These are phyloP conservation scores for Ustilago xerochloae DNA, from an alignment of 1,284 basidiomycete genomes.

Conservation along the genomic window DNA sequence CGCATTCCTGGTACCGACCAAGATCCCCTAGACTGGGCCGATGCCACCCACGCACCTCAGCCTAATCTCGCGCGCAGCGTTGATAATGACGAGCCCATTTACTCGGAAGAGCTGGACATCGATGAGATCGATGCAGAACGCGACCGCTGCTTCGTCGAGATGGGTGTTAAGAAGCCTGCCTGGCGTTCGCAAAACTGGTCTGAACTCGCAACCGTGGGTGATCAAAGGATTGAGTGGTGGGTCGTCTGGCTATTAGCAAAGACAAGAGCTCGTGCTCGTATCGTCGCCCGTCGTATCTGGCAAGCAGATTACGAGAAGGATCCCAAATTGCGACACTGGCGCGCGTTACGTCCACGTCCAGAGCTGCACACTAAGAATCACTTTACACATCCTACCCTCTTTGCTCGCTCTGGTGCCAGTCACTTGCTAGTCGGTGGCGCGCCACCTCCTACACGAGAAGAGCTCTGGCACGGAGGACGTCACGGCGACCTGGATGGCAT, in stretches of 20 bases:
- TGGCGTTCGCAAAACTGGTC: constrained; percentile 46
- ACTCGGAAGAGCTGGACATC: constrained; percentile 46
- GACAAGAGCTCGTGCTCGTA: constrained; percentile 35
- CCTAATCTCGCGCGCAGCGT: constrained; percentile 21
- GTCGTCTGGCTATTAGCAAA: constrained; percentile 47
- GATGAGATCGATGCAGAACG: constrained; percentile 50
- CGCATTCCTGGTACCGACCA: constrained; percentile 36
- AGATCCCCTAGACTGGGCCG: constrained; percentile 51
- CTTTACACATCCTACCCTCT: constrained; percentile 54
- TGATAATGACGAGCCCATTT: constrained; percentile 46
- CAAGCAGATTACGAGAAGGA: constrained; percentile 23
- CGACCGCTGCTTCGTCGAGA: constrained; percentile 46
- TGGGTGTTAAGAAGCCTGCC: constrained; percentile 41
- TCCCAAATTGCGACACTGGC: constrained; percentile 26
- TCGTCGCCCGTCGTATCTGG: constrained; percentile 43
- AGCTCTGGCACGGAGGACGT: constrained; percentile 25
- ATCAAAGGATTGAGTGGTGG: constrained; percentile 48
- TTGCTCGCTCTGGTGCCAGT: constrained; percentile 47
- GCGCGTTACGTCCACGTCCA: constrained; percentile 32
- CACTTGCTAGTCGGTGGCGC: constrained; percentile 47
- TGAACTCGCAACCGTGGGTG: constrained; percentile 38
- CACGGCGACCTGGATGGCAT: constrained; percentile 23
- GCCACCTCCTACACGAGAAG: constrained; percentile 28
- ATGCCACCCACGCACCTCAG: constrained; percentile 16
- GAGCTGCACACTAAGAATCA: constrained; percentile 50